Evolutionary conservation across 1,284 basidiomycete species (phyloP).

Genomic region (Pseudomicrostroma phylloplanum): DNA sequence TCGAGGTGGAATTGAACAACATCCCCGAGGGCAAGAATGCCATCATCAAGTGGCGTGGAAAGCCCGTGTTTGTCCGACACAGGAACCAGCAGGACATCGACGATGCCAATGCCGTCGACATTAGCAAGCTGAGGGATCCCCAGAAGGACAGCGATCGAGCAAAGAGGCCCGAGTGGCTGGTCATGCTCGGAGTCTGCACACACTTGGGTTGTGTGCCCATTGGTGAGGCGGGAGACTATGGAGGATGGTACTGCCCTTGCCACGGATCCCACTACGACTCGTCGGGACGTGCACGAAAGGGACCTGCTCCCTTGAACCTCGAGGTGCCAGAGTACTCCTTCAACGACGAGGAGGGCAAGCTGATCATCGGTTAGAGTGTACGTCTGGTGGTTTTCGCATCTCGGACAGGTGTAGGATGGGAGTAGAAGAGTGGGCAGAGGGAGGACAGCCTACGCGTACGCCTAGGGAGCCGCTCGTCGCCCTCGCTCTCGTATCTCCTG

Average conservation of each 20-base stretch:
- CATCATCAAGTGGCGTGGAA: constrained; percentile 75
- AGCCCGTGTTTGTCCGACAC: constrained; percentile 98
- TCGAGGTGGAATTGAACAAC: constrained; percentile 81
- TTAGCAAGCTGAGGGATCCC: constrained; percentile 86
- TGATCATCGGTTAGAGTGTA: constrained; percentile 71
- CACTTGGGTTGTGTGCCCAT: constrained; percentile 99
- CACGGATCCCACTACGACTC: constrained; percentile 96
- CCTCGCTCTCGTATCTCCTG: too few species aligned
- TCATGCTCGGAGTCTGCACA: constrained; percentile 69
- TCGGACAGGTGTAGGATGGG: too few species aligned
- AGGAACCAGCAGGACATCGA: constrained; percentile 86
- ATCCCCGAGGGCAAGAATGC: constrained; percentile 88
- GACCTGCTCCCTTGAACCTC: constrained; percentile 60
- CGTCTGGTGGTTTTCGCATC: background rate
- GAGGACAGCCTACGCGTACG: too few species aligned
- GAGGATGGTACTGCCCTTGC: constrained; percentile 65
- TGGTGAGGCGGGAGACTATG: constrained; percentile 87
- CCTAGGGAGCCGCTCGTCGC: too few species aligned
- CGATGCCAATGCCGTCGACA: constrained; percentile 78
- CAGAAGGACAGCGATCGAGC: constrained; percentile 79
- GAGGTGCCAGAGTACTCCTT: constrained; percentile 58
- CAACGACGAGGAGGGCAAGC: constrained; percentile 56
- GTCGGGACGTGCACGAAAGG: constrained; percentile 89
- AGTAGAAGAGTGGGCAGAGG: too few species aligned
- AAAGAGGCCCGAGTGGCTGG: constrained; percentile 89